Conservation (phyloP, 2,329 filamentous ascomycete species). For the Fusarium proliferatum region DNA sequence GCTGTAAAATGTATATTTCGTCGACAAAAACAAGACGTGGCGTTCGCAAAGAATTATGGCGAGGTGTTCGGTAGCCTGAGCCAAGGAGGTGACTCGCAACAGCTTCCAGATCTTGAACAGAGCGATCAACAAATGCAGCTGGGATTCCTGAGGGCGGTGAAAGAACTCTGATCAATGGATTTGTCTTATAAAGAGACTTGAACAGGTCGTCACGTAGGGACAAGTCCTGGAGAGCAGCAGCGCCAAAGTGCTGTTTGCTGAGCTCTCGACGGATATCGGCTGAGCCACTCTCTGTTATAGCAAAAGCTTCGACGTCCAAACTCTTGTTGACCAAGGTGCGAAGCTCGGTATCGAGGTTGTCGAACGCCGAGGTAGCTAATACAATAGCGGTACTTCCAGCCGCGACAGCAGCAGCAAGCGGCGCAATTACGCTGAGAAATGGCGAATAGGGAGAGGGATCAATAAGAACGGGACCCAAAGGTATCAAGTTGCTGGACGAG, state of each 20-base stretch:
- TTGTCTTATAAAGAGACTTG: not conserved
- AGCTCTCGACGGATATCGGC: not conserved
- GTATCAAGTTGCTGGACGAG: not conserved
- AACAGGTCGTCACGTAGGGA: not conserved
- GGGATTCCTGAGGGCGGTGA: not conserved
- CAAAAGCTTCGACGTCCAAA: not conserved
- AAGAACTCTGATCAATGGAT: not conserved
- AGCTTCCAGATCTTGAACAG: not conserved
- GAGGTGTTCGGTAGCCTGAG: not conserved
- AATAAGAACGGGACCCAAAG: not conserved
- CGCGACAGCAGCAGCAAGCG: not conserved
- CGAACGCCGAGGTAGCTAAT: not conserved
- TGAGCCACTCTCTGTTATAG: not conserved
- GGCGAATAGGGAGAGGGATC: slow-evolving; percentile 5
- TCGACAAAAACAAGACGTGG: not conserved
- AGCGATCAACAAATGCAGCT: not conserved
- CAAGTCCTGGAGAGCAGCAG: not conserved
- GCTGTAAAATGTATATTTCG: not conserved
- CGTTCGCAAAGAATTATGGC: not conserved
- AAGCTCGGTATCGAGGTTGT: not conserved
- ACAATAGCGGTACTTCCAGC: not conserved
- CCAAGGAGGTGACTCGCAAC: not conserved
- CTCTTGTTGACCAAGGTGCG: not conserved
- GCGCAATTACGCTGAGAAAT: not conserved
- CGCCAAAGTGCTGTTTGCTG: not conserved